Evolutionary conservation across 768 basidiomycete species (phyloP).

Genomic region (Pulveroboletus sp.): DNA sequence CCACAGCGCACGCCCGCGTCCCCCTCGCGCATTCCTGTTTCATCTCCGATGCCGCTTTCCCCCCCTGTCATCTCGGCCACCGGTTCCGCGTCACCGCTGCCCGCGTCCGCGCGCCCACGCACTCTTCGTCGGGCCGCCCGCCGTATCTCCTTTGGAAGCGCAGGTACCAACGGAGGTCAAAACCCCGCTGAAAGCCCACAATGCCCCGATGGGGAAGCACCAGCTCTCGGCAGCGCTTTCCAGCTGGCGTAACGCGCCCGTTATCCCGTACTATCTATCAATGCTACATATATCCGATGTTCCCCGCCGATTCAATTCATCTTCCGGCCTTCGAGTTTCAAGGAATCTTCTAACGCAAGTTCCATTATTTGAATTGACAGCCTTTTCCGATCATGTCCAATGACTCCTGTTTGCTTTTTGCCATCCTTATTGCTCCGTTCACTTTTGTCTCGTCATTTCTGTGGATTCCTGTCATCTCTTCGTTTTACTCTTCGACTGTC

Average conservation of each 20-base stretch:
- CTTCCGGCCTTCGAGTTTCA: background rate
- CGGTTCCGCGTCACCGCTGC: conserved; percentile 16
- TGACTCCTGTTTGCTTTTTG: background rate
- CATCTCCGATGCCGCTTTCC: conserved; percentile 23
- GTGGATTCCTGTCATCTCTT: conserved; percentile 4
- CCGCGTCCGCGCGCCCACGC: conserved; percentile 22
- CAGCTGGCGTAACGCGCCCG: conserved; percentile 36
- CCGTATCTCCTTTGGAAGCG: conserved; percentile 64
- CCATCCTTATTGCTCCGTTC: conserved; percentile 1
- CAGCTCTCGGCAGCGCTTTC: conserved; percentile 67
- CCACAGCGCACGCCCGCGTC: conserved; percentile 35
- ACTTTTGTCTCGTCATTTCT: background rate
- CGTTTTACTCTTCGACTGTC: background rate
- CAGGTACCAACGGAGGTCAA: conserved; percentile 31
- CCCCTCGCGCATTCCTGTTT: conserved; percentile 30
- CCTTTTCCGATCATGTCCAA: background rate
- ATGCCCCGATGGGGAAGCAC: conserved; percentile 31
- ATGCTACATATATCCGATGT: background rate
- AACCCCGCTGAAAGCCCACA: conserved; percentile 33
- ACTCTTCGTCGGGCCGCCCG: conserved; percentile 39
- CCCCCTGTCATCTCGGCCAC: conserved; percentile 10
- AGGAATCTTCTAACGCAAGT: background rate
- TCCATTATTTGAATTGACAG: background rate
- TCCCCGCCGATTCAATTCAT: background rate
- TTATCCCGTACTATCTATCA: conserved; percentile 11